A percentile compares a stretch with the other conserved stretches of the same genome.
phyloP scores from a whole-genome alignment of 176 grass and related monocot genomes.

The Carex parvula region DNA sequence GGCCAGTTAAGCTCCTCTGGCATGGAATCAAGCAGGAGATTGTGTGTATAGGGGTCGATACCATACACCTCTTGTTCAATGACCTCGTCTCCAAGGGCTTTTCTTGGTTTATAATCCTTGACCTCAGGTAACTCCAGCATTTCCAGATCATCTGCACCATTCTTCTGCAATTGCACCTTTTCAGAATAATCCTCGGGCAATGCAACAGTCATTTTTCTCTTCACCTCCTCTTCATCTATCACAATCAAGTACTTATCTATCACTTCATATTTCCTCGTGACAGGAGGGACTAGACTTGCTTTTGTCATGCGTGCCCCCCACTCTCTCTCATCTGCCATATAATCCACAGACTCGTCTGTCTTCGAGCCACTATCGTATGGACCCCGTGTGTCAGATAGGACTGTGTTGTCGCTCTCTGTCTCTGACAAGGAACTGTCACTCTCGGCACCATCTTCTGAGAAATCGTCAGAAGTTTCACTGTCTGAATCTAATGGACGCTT shows the following conservation, averaged over 20 bases:
- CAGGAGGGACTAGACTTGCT: conserved; percentile 92
- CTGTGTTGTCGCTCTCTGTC: conserved; percentile 78
- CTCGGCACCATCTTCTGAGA: conserved; percentile 80
- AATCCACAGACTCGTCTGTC: conserved; percentile 50
- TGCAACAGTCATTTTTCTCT: conserved; percentile 79
- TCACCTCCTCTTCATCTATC: conserved; percentile 85
- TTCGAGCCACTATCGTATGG: conserved; percentile 52
- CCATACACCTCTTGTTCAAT: conserved; percentile 99
- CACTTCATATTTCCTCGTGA: conserved; percentile 97
- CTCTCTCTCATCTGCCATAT: conserved; percentile 67
- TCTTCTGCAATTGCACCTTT: conserved; percentile 86
- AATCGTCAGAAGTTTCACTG: conserved; percentile 94
- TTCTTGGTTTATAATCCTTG: conserved; percentile 95
- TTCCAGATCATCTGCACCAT: conserved; percentile 65
- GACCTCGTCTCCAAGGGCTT: conserved; percentile 71
- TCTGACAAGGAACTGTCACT: conserved; percentile 77
- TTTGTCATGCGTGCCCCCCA: conserved; percentile 99
- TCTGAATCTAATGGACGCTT: conserved; percentile 74
- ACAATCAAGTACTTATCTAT: conserved; percentile 94
- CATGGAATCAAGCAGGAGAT: conserved; percentile 88
- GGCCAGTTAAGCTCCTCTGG: conserved; percentile 62
- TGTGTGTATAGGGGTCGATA: conserved; percentile 98
- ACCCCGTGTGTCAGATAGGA: conserved; percentile 68
- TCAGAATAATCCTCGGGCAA: conserved; percentile 95
- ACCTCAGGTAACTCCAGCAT: conserved; percentile 78